phyloP scores from a whole-genome alignment of 164 flowering plant species.

The Vitis labrusca region DNA sequence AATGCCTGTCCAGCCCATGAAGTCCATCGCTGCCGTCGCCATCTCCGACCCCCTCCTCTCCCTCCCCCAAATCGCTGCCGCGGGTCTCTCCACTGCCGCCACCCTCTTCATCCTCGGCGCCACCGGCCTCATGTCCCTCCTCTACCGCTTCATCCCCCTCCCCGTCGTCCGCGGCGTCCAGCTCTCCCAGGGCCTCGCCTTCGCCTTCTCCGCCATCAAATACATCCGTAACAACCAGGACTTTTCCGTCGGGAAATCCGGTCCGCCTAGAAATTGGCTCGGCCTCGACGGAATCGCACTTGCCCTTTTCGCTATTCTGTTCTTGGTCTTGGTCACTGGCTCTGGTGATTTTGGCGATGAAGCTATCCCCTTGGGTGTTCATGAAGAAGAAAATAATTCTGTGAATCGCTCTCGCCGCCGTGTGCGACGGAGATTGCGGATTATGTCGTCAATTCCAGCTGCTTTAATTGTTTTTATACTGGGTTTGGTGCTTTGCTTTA shows the following conservation, averaged over 20 bases:
- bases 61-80: constrained; percentile 69
- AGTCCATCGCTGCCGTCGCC: constrained; percentile 93
- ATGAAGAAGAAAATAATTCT: background rate
- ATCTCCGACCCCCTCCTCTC: constrained; percentile 70
- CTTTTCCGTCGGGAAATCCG: constrained; percentile 48
- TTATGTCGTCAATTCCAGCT: constrained; percentile 57
- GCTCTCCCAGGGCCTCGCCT: constrained; percentile 84
- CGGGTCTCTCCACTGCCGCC: constrained; percentile 73
- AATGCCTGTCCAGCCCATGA: constrained; percentile 98
- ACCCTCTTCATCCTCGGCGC: constrained; percentile 68
- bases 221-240: constrained; percentile 66
- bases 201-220: constrained; percentile 87
- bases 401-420: constrained; percentile 3
- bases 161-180: constrained; percentile 94
- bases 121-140: constrained; percentile 80
- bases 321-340: constrained; percentile 57
- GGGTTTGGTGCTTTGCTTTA: constrained; percentile 62
- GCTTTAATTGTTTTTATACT: constrained; percentile 68
- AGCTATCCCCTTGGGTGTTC: background rate
- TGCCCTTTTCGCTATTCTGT: constrained; percentile 55
- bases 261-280: constrained; percentile 54
- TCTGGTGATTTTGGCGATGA: constrained; percentile 34
- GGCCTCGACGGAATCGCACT: constrained; percentile 76
- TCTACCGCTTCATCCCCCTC: constrained; percentile 66
- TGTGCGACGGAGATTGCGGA: constrained; percentile 18